phyloP scores from a whole-genome alignment of 2,329 filamentous ascomycete genomes.

The Pseudopithomyces chartarum region DNA sequence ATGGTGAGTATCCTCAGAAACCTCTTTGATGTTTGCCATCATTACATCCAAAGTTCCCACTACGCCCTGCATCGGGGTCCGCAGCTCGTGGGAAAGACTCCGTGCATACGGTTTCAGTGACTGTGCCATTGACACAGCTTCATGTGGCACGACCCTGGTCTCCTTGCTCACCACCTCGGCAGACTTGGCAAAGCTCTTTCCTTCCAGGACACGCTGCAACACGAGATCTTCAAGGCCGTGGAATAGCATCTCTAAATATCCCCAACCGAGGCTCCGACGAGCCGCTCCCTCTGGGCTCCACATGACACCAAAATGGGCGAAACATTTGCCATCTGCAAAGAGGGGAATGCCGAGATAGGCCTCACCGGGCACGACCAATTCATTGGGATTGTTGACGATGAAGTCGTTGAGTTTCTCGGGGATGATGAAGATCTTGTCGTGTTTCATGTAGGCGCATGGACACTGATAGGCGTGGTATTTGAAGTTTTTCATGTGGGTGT shows the following conservation, averaged over 20 bases:
- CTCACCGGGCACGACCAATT: constrained; percentile 65
- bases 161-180: constrained; percentile 30
- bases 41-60: constrained; percentile 79
- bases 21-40: constrained; percentile 73
- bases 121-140: constrained; percentile 63
- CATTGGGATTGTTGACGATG: constrained; percentile 65
- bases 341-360: constrained; percentile 71
- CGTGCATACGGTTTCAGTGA: constrained; percentile 74
- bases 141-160: constrained; percentile 58
- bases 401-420: constrained; percentile 65
- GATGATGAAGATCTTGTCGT: constrained; percentile 73
- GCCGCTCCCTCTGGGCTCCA: constrained; percentile 68
- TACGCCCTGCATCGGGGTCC: constrained; percentile 77
- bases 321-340: constrained; percentile 67
- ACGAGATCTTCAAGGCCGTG: constrained; percentile 73
- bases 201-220: constrained; percentile 60
- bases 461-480: constrained; percentile 69
- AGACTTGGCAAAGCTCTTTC: constrained; percentile 49
- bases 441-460: constrained; percentile 71
- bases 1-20: constrained; percentile 61
- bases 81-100: constrained; percentile 72
- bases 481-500: constrained; percentile 62
- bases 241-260: constrained; percentile 69
- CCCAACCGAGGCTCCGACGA: constrained; percentile 64
- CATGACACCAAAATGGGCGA: constrained; percentile 74